Conservation (phyloP, 192 early-diverging fungal genomes). For the Coemansia sp. region DNA sequence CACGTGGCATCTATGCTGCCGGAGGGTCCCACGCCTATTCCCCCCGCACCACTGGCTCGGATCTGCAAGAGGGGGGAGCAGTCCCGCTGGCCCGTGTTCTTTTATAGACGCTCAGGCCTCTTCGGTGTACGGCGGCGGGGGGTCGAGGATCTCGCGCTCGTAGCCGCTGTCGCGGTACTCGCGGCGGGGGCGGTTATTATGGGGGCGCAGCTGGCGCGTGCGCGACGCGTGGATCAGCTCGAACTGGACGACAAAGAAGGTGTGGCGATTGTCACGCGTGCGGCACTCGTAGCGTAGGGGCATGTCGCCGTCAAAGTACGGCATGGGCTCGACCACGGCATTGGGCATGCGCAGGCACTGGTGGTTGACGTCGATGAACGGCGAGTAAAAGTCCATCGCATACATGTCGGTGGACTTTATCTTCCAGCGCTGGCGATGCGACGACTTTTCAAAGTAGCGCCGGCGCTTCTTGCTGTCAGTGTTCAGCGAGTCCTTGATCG, state of each 20-base stretch:
- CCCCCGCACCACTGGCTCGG: too few relatives aligned
- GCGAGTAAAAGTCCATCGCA: slow-evolving; percentile 48
- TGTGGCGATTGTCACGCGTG: slow-evolving; percentile 31
- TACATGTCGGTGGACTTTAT: slow-evolving; percentile 37
- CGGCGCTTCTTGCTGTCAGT: slow-evolving; percentile 49
- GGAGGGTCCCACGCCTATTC: too few relatives aligned
- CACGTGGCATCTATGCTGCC: too few relatives aligned
- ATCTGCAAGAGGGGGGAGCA: too few relatives aligned
- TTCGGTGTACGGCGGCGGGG: slow-evolving; percentile 43
- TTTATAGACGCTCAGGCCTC: slow-evolving; percentile 11
- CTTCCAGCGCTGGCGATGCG: slow-evolving; percentile 40
- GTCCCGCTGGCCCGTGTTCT: too few relatives aligned
- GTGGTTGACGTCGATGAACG: slow-evolving; percentile 50
- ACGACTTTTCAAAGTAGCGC: slow-evolving; percentile 41
- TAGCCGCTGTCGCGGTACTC: slow-evolving; percentile 49
- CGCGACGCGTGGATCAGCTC: slow-evolving; percentile 45
- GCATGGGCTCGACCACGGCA: slow-evolving; percentile 48
- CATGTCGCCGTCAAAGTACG: slow-evolving; percentile 43
- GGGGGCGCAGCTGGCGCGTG: slow-evolving; percentile 25
- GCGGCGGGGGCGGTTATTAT: slow-evolving; percentile 28
- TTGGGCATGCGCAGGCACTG: slow-evolving; percentile 52
- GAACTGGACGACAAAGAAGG: slow-evolving; percentile 48
- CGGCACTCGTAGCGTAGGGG: slow-evolving; percentile 49
- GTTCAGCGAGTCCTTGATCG: slow-evolving; percentile 39
- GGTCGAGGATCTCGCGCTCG: slow-evolving; percentile 47